Base-by-base conservation (phyloP, 2,329 filamentous ascomycete genomes). In the Coleophoma eucalyptorum region DNA sequence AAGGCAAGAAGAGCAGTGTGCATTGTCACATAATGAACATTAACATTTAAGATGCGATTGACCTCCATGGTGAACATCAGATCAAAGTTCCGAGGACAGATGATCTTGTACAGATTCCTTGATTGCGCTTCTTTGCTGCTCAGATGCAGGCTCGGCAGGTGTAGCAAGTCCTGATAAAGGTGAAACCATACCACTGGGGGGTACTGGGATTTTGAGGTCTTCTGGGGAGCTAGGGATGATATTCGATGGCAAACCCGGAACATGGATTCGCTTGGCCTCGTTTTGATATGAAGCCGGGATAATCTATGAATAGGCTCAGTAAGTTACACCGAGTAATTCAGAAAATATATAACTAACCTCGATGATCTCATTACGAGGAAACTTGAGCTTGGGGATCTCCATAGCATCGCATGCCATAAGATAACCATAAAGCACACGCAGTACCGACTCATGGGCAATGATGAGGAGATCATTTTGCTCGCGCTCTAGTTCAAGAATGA, bases 271-370 rank as follows among this genome's bases (percentile, higher is more conserved):
- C 68, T 90, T 94, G 18, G 93, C 90, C 69, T 94, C 88, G 65
- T 99, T 99, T 73, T 97, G 94, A 71, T 99, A 99, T 32, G 90
- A 93, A 16, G 93, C 92, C 3, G 94, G 95, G 52, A 97, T 95
- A 66, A 99, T 97, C 83, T 67, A 54, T 47, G 21, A 26, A 26
- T 7, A 26, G 26, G 26, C 26, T 26, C 4, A 26, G 26, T 32
- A 16, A 16, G 45, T 32, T 21, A 42, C 31, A 18, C 12, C 21
- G n/a, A 5, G 20, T 16, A 16, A 20, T 13, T 12, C 10, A 15
- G 20, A 11, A 10, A 26, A 12, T 43, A 2, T 31, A 43, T 11
- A 41, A 56, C 70, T 60, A 66, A 83, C 83, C 76, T 99, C 94
- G 59, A 99, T 96, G 65, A 99, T 97, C 67, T 99, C 91, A 65